Evolutionary conservation across 805 yeast genomes (phyloP), one percentile per base, ranked within the genome.

Genomic region (Ogataea neopini): DNA sequence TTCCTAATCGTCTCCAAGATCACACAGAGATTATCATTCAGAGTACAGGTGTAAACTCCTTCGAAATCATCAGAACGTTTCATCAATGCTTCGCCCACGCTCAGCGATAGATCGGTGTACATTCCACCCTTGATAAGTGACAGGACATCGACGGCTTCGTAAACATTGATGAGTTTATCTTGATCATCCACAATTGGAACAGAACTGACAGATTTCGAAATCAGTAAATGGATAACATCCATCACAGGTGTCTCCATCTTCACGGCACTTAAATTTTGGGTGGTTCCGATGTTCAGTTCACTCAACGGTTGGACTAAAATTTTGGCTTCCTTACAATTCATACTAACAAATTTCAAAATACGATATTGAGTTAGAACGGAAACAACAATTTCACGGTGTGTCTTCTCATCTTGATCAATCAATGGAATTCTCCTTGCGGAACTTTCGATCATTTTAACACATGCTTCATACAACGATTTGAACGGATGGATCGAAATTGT

Each of bases 11-110:
- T 91, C 64, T 91, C 97, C 83, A 94, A 78, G 48, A 94, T 86
- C 13, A 96, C 88, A 51, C 92, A 85, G 48, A 94, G 72, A 53
- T 91, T 77, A 65, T 94, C 99, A 56, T 83, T 78, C 54, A 83
- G 75, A 0, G 97, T 88, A 69, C 99, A 94, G 0, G 98, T 94
- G 68, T 90, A 88, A 11, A 94, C 98, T 49, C 99, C 99, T 68
- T 94, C 98, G 60, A 92, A 94, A 64, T 94, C 97, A 57, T 91
- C 97, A 3, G 96, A 84, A 62, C 96, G 76, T 68, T 96, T 82
- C 82, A 94, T 81, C 44, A 94, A 73, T 0, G 98, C 98, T 67
- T 94, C 97, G 3, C 99, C 99, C 3, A 94, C 97, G 49, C 92
- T 84, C 56, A 94, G 73, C 33, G 90, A 86, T 51, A 92, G 72